Conservation (phyloP, 108 stramenopile genomes). For the Nitzschia inconspicua region DNA sequence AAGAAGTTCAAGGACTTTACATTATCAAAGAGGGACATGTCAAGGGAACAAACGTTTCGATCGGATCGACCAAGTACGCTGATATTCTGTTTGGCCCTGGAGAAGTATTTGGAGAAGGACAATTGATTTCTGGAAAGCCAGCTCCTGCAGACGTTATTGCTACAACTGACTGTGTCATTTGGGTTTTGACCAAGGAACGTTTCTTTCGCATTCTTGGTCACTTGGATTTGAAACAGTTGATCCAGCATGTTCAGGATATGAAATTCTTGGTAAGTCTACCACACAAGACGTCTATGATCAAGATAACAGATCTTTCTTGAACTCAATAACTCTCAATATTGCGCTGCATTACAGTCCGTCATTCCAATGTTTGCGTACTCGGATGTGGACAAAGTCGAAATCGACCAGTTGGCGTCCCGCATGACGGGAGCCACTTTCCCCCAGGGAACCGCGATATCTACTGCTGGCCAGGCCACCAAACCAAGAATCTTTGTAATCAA, state of each 20-base stretch:
- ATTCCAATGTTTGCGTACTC: neutral
- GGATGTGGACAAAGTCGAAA: slow-evolving; percentile 22
- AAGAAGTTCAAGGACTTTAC: slow-evolving; percentile 60
- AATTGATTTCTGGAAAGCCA: slow-evolving; percentile 42
- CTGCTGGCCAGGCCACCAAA: slow-evolving; percentile 51
- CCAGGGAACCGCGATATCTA: slow-evolving; percentile 69
- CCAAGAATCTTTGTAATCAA: slow-evolving; percentile 64
- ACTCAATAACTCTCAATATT: neutral
- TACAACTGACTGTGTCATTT: slow-evolving; percentile 20
- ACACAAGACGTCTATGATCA: neutral
- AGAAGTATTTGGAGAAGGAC: slow-evolving; percentile 43
- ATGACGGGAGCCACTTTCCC: slow-evolving; percentile 45
- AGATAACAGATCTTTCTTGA: too few relatives aligned
- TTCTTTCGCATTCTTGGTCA: slow-evolving; percentile 46
- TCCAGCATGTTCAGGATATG: slow-evolving; percentile 29
- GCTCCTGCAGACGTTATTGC: neutral
- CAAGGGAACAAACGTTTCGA: slow-evolving; percentile 36
- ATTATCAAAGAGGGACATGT: slow-evolving; percentile 68
- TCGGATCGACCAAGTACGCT: slow-evolving; percentile 45
- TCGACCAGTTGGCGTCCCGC: slow-evolving; percentile 42
- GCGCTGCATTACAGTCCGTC: neutral
- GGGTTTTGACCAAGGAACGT: slow-evolving; percentile 37
- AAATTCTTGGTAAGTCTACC: slow-evolving; percentile 35
- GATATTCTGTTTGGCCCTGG: slow-evolving; percentile 20
- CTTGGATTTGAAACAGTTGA: slow-evolving; percentile 24